Base-by-base conservation (phyloP, 805 yeast species). In the Pichia phayaonensis region DNA sequence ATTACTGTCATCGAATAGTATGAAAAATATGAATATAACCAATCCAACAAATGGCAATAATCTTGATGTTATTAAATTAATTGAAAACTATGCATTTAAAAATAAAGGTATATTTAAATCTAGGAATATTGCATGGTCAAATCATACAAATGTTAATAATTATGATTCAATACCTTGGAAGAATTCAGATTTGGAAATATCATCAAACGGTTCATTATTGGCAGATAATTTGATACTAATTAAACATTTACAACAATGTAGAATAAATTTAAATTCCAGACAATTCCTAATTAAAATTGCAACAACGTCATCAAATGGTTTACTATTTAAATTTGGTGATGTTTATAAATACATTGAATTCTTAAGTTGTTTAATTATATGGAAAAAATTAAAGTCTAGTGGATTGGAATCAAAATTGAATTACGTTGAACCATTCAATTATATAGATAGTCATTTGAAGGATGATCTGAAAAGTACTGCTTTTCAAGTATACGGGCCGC, bases 401-500 rank as follows among this genome's bases (percentile, higher is more conserved):
- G 79, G 79, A 0, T 54, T 77, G 24, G 67, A 67, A 23, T 72
- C 71, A 49, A 79, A 79, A 59, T 76, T 81, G 80, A 69, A 67
- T 54, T 69, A 69, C 49, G 69, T 67, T 27, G 56, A 57, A 29
- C 59, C 67, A 12, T 57, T 63, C 4, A 59, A 58, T 12, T 60
- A 60, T 38, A 56, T 60, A 24, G 49, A 55, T 8, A 58, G 54
- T 12, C 45, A 56, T 27, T 54, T 55, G 27, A 56, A 62, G n/a
- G 61, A 62, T 29, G 66, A 66, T 55, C 59, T 84, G 15, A 65
- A 84, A 46, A 84, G 82, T 20, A 81, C 88, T 50, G 73, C 85
- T 40, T 79, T 84, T 59, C 80, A 79, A 60, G 72, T 84, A 1
- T 85, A 67, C 64, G 90, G 87, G 0, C 87, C 87, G 4, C 56